Conservation (phyloP, 257 asterid species). For the Jacaranda mimosifolia region DNA sequence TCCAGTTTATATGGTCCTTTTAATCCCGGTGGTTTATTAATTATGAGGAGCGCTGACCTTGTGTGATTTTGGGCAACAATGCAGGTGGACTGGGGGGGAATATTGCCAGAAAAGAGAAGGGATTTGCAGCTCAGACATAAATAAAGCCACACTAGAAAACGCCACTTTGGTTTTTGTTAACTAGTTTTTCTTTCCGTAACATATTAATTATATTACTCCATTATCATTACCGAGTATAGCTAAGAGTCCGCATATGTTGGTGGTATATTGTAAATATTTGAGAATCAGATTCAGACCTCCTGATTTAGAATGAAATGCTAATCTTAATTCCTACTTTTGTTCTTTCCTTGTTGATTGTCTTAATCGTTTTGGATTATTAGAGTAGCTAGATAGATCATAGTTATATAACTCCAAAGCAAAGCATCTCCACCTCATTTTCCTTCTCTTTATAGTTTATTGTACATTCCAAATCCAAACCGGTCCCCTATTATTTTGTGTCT, state of each 20-base stretch:
- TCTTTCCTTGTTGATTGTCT: constrained; percentile 19
- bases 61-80: background rate
- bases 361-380: background rate
- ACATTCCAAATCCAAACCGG: too few relatives aligned
- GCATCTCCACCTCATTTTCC: background rate
- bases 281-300: constrained; percentile 39
- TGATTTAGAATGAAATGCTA: constrained; percentile 35
- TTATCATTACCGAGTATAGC: background rate
- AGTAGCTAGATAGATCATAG: too few relatives aligned
- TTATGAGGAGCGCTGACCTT: too few relatives aligned
- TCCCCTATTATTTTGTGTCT: too few relatives aligned
- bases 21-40: background rate
- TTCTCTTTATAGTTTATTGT: too few relatives aligned
- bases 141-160: constrained; percentile 33
- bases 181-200: background rate
- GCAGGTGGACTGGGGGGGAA: constrained; percentile 52
- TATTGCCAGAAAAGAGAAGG: constrained; percentile 40
- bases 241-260: constrained; percentile 28
- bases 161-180: constrained; percentile 35
- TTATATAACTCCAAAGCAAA: constrained; percentile 26
- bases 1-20: constrained; percentile 15
- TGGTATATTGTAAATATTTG: constrained; percentile 40
- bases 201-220: background rate
- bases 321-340: constrained; percentile 42
- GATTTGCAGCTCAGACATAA: constrained; percentile 47